Evolutionary conservation across 768 basidiomycete genomes (phyloP).

Genomic region (Agaricus subrufescens): DNA sequence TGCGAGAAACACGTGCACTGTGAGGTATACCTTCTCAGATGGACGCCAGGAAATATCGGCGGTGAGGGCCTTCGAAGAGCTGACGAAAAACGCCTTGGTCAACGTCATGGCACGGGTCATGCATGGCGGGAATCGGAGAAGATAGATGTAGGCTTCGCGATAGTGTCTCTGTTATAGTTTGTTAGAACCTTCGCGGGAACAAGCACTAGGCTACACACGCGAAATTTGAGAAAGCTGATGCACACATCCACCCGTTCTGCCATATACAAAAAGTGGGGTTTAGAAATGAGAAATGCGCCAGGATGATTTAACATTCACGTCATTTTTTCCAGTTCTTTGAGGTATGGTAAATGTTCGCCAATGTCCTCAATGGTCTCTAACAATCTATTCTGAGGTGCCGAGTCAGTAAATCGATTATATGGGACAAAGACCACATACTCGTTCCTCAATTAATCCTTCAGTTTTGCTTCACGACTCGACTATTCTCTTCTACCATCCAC

Average conservation of each 20-base stretch:
- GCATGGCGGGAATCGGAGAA: slow-evolving; percentile 97
- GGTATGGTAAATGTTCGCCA: slow-evolving; percentile 78
- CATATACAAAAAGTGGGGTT: slow-evolving; percentile 92
- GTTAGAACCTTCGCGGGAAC: neutral
- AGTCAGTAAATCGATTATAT: neutral
- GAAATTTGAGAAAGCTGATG: slow-evolving; percentile 81
- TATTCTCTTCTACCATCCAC: slow-evolving; percentile 88
- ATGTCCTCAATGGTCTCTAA: slow-evolving; percentile 82
- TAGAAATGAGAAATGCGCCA: slow-evolving; percentile 85
- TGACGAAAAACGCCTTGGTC: slow-evolving; percentile 95
- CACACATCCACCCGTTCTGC: slow-evolving; percentile 94
- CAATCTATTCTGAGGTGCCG: slow-evolving; percentile 57
- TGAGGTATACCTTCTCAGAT: slow-evolving; percentile 57
- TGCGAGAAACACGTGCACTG: neutral
- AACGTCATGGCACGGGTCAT: slow-evolving; percentile 98
- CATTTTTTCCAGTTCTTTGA: slow-evolving; percentile 89
- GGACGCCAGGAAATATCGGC: slow-evolving; percentile 73
- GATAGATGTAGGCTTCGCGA: slow-evolving; percentile 87
- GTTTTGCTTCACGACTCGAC: slow-evolving; percentile 84
- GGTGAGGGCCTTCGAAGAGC: slow-evolving; percentile 72
- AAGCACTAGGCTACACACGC: slow-evolving; percentile 50
- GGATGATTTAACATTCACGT: slow-evolving; percentile 94
- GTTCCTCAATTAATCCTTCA: slow-evolving; percentile 87
- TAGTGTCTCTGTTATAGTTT: slow-evolving; percentile 68
- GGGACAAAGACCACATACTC: slow-evolving; percentile 45